phyloP scores from a whole-genome alignment of 176 grass and related monocot species.

The Otatea glauca region DNA sequence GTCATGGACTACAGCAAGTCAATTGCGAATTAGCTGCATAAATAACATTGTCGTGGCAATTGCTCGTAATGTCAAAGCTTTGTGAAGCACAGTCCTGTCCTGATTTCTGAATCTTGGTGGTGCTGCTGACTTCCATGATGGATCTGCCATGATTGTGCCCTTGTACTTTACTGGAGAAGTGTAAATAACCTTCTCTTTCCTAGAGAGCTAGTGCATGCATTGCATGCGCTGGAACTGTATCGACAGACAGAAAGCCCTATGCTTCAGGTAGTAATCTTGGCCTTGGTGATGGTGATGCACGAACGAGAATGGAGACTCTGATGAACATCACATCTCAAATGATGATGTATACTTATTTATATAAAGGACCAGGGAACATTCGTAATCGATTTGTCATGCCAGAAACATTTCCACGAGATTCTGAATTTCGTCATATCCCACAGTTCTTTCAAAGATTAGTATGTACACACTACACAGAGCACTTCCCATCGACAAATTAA shows the following conservation, averaged over 20 bases:
- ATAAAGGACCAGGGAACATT: neutral
- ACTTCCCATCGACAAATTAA: neutral
- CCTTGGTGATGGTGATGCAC: neutral
- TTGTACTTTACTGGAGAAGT: constrained; percentile 13
- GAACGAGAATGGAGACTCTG: neutral
- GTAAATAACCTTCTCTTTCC: neutral
- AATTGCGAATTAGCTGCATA: constrained; percentile 25
- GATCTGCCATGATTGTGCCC: constrained; percentile 46
- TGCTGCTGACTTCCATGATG: constrained; percentile 5
- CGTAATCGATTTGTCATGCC: neutral
- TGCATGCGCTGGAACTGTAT: neutral
- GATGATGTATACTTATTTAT: neutral
- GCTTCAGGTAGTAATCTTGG: constrained; percentile 13
- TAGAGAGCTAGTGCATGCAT: neutral
- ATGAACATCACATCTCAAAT: neutral
- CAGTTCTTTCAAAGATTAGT: neutral
- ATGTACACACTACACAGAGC: constrained; percentile 22
- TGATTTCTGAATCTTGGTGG: constrained; percentile 24
- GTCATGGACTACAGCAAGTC: neutral
- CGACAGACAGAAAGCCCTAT: neutral
- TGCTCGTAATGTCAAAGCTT: neutral
- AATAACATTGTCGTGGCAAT: constrained; percentile 7
- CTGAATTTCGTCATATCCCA: too few relatives aligned
- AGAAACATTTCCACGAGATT: neutral
- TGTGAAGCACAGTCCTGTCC: neutral